Evolutionary conservation across 768 basidiomycete species (phyloP), one percentile per base, ranked within the genome.

Genomic region (Phlegmacium glaucopus): DNA sequence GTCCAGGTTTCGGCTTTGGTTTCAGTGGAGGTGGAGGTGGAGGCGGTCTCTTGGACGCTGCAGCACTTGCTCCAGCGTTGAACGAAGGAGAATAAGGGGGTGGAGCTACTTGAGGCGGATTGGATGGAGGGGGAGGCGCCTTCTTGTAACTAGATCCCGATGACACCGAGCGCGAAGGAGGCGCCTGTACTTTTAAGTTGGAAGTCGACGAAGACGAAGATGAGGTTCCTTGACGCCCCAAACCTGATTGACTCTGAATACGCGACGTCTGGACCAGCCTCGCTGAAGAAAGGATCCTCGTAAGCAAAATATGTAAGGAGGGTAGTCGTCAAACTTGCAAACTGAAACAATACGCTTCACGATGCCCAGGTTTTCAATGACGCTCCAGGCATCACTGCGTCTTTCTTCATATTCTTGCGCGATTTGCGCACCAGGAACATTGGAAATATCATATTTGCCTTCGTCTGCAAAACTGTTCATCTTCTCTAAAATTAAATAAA

Each of bases 401-500:
- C 84, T 85, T 47, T 74, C 75, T 61, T 92, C 83, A 65, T 92
- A 98, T 39, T 87, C 84, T 40, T 68, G 66, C 44, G 79, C 79
- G 44, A 96, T 90, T 55, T 92, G 80, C 15, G 82, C 72, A 6
- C 81, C 79, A 18, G 82, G 70, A 15, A 79, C 63, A 48, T 82
- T 86, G 39, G 81, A 64, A 32, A 88, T 69, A 49, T 88, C 83
- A 64, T 86, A 94, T 59, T 87, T 91, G 42, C 78, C 77, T 42
- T 79, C 81, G 50, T 83, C 85, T 1, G 89, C 82, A 59, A 94
- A 98, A 30, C 79, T 78, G 62, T 89, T 87, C 70, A 97, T 74
- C 73, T 94, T 97, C 70, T 99, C 96, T 49, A 96, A 76, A 62
- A 97, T 81, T 47, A 96, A 73, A 68, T 97, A 98, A 72, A 84